Conservation (phyloP, 768 basidiomycete genomes). For the Tremella yokohamensis region DNA sequence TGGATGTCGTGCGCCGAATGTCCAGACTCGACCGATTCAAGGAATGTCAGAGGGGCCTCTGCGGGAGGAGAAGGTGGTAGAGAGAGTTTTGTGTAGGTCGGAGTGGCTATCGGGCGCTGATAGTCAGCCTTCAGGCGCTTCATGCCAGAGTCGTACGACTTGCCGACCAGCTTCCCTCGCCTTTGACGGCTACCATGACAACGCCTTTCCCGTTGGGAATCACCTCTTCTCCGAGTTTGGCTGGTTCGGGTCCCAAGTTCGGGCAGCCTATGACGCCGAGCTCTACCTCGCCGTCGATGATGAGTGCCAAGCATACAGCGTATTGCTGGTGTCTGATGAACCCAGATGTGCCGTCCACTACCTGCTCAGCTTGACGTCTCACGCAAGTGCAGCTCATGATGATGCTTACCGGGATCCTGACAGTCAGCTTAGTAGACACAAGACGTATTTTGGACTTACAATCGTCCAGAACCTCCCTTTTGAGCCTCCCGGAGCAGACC, state of each 20-base stretch:
- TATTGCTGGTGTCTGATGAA: constrained; percentile 90
- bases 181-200: constrained; percentile 80
- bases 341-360: constrained; percentile 90
- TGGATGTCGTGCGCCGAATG: constrained; percentile 89
- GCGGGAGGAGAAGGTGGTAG: constrained; percentile 52
- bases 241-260: constrained; percentile 63
- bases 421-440: constrained; percentile 1
- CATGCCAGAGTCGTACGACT: constrained; percentile 10
- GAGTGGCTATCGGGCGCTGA: constrained; percentile 58
- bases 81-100: constrained; percentile 58
- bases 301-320: constrained; percentile 82
- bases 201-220: constrained; percentile 60
- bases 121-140: not conserved
- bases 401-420: constrained; percentile 27
- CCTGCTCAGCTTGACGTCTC: constrained; percentile 51
- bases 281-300: constrained; percentile 71
- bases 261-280: constrained; percentile 89
- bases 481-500: constrained; percentile 61
- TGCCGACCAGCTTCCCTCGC: constrained; percentile 61
- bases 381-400: not conserved
- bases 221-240: constrained; percentile 57
- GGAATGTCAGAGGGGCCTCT: constrained; percentile 60
- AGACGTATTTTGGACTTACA: constrained; percentile 20
- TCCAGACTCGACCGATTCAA: constrained; percentile 87
- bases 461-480: constrained; percentile 57